Base-by-base conservation (phyloP, 345 rosid genomes). In the Iberis pinnata region DNA sequence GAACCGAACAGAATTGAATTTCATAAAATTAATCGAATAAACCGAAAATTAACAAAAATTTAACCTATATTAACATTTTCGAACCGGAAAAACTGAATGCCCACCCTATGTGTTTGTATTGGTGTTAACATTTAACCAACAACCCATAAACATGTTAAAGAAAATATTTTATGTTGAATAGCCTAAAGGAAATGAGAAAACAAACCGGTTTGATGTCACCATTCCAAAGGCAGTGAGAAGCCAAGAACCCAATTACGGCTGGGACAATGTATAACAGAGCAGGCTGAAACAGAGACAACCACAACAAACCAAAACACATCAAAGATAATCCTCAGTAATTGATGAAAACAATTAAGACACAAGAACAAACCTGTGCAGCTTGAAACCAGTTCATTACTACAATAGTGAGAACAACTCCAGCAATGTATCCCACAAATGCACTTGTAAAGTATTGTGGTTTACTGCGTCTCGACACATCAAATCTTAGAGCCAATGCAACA, bases 331-430 rank as follows among this genome's bases (percentile, higher is more conserved):
- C 16, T 35, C 16, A 40, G 8, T 10, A 9, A 40, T 13, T n/a
- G 17, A 24, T 32, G 50, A 12, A 8, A 47, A 41, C 57, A 55
- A 7, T 31, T 20, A 5, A 27, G 50, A 22, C 62, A 17, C 31
- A 15, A 29, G 17, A 7, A 54, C 54, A 64, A 41, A 80, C 99
- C 94, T 93, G 99, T 13, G 99, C 97, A 40, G 99, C 97, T 75
- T 93, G 97, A 65, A 93, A 88, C 99, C 97, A 93, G 80, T 93
- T 93, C 99, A 93, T 93, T 61, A 88, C 97, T 42, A 82, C 37
- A 48, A 88, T 93, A 12, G 99, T 93, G 38, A 86, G 90, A 48
- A 93, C 66, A 41, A 93, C 38, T 19, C 99, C 99, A 52, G 63
- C 75, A 4, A 69, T 25, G 53, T 93, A 93, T 43, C 99, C 99